Conservation (phyloP, 805 yeast genomes). For the Kodamaea kakaduensis region DNA sequence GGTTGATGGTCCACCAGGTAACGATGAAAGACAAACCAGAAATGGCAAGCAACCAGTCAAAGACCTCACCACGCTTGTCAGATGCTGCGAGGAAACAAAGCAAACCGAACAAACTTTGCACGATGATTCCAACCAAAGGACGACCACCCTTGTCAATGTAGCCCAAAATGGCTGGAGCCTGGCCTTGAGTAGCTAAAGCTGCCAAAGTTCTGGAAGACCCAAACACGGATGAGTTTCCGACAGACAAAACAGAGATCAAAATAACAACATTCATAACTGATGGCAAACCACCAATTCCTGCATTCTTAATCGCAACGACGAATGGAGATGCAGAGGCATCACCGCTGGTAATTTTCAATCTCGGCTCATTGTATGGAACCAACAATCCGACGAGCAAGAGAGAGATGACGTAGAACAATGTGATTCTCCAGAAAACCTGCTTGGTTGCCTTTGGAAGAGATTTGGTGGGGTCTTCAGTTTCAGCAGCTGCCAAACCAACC, state of each 20-base stretch:
- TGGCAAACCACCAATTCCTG: slow-evolving; percentile 63
- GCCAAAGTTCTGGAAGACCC: slow-evolving; percentile 68
- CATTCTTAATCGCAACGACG: slow-evolving; percentile 65
- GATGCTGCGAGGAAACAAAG: slow-evolving; percentile 63
- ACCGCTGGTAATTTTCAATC: slow-evolving; percentile 48
- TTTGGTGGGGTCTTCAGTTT: slow-evolving; percentile 61
- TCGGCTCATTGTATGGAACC: slow-evolving; percentile 57
- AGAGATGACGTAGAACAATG: slow-evolving; percentile 61
- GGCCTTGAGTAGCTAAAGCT: slow-evolving; percentile 61
- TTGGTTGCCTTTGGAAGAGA: slow-evolving; percentile 70
- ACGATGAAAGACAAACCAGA: slow-evolving; percentile 71
- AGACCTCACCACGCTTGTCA: slow-evolving; percentile 50
- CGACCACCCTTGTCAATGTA: slow-evolving; percentile 76
- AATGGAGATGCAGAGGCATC: slow-evolving; percentile 70
- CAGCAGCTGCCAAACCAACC: slow-evolving; percentile 74
- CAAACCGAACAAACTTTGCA: slow-evolving; percentile 50
- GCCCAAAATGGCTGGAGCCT: slow-evolving; percentile 56
- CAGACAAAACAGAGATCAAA: slow-evolving; percentile 65
- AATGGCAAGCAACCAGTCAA: slow-evolving; percentile 69
- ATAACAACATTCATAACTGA: slow-evolving; percentile 68
- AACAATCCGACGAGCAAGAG: slow-evolving; percentile 54
- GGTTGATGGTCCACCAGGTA: slow-evolving; percentile 73
- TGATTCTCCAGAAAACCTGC: slow-evolving; percentile 79
- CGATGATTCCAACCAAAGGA: slow-evolving; percentile 65
- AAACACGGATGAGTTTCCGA: slow-evolving; percentile 69